Evolutionary conservation across 139 green algal genomes (phyloP).

Genomic region (Penium margaritaceum): DNA sequence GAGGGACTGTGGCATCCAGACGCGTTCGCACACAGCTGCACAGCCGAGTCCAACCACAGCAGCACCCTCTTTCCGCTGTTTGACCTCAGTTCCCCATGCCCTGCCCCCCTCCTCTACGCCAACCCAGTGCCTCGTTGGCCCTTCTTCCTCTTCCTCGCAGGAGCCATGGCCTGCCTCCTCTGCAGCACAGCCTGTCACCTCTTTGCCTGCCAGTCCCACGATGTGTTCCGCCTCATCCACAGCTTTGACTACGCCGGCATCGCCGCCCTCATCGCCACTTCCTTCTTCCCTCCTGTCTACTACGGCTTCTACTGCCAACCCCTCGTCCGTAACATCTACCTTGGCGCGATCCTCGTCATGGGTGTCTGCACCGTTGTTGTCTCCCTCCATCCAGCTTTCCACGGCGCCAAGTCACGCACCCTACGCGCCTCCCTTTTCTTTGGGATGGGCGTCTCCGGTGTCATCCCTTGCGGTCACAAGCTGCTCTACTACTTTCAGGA

Average conservation of each 20-base stretch:
- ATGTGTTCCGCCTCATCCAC: conserved; percentile 41
- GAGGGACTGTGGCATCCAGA: no score
- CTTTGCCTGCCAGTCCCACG: conserved; percentile 69
- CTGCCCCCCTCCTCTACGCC: no score
- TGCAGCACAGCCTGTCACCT: conserved; percentile 76
- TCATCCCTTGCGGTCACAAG: conserved; percentile 70
- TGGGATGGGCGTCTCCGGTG: conserved; percentile 68
- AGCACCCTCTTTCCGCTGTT: no score
- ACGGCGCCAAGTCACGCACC: conserved; percentile 56
- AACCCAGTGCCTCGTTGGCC: no score
- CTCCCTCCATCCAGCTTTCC: conserved; percentile 63
- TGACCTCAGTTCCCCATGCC: no score
- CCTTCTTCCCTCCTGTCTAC: conserved; percentile 84
- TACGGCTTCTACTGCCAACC: conserved; percentile 87
- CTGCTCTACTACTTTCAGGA: conserved; percentile 14
- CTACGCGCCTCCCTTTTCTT: conserved; percentile 68
- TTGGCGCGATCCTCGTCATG: conserved; percentile 61
- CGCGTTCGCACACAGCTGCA: no score
- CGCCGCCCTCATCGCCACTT: conserved; percentile 81
- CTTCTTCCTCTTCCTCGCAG: conserved; percentile 72
- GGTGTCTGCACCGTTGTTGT: conserved; percentile 61
- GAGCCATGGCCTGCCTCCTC: conserved; percentile 82
- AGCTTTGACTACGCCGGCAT: conserved; percentile 88
- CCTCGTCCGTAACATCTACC: conserved; percentile 66
- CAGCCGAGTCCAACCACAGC: no score